Percentiles rank a stretch among this genome's conserved stretches.
Evolutionary conservation across 345 rosid species (phyloP).

Genomic region (Trapa incisa): DNA sequence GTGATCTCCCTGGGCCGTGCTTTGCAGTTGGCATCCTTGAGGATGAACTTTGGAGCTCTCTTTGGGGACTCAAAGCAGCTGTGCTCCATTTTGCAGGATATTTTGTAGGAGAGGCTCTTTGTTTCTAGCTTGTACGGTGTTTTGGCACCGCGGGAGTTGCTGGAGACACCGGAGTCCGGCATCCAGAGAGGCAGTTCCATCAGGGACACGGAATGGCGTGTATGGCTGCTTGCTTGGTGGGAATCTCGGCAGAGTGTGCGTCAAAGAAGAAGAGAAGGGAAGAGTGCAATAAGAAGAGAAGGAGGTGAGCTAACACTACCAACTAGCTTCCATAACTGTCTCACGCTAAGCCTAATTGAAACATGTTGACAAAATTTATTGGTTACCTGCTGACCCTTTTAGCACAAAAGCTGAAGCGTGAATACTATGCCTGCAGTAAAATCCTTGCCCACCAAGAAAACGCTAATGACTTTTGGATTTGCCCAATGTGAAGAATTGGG

Average conservation of each 20-base stretch:
- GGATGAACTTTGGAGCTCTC: conserved; percentile 23
- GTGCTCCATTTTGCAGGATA: conserved; percentile 17
- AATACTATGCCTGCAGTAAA: neutral
- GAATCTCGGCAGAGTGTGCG: conserved; percentile 11
- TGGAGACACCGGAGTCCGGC: conserved; percentile 18
- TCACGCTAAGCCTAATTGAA: conserved; percentile 14
- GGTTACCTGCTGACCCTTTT: neutral
- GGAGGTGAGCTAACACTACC: conserved; percentile 84
- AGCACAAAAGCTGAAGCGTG: neutral
- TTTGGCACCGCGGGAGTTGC: conserved; percentile 10
- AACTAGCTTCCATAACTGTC: conserved; percentile 17
- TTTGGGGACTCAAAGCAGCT: neutral
- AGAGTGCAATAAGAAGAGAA: conserved; percentile 15
- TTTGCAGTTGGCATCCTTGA: conserved; percentile 48
- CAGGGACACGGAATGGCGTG: neutral
- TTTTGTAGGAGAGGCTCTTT: conserved; percentile 38
- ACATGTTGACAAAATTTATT: neutral
- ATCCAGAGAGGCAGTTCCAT: conserved; percentile 56
- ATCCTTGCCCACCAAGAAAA: neutral
- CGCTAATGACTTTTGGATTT: neutral
- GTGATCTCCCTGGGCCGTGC: conserved; percentile 58
- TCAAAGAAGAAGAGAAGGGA: conserved; percentile 6
- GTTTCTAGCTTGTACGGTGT: conserved; percentile 38
- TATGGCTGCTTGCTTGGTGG: neutral
- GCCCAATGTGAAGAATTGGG: neutral